Conservation (phyloP, 2,329 filamentous ascomycete genomes). For the Cladobotryum mycophilum region DNA sequence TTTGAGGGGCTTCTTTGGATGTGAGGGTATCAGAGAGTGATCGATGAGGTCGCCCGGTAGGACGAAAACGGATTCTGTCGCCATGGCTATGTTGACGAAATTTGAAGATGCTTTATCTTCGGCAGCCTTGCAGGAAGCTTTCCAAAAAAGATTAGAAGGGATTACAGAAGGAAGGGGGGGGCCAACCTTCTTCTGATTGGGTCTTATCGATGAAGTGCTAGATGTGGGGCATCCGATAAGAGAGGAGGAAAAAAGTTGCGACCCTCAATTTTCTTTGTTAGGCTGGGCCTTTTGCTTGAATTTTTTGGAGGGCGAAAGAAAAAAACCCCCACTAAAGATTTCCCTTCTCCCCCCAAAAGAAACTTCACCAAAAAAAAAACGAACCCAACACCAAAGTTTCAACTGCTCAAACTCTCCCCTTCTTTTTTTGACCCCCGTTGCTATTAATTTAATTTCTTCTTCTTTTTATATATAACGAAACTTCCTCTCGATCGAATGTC, state of each 20-base stretch:
- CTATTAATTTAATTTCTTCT: not conserved
- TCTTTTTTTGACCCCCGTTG: not conserved
- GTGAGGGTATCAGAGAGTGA: slow-evolving; percentile 57
- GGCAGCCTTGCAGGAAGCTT: not conserved
- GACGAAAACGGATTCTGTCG: slow-evolving; percentile 55
- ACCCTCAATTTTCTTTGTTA: too few relatives aligned
- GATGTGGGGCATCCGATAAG: too few relatives aligned
- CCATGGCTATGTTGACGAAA: slow-evolving; percentile 36
- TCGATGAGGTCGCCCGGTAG: slow-evolving; percentile 78
- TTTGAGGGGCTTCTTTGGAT: slow-evolving; percentile 64
- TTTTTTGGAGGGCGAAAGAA: slow-evolving; percentile 3
- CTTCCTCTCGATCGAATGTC: slow-evolving; percentile 33
- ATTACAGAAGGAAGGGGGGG: too few relatives aligned
- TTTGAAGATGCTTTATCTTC: not conserved
- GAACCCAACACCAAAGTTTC: not conserved
- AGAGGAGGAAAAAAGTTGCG: too few relatives aligned
- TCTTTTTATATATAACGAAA: not conserved
- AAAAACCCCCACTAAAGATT: not conserved
- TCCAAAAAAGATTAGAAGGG: not conserved
- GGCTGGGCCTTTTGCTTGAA: not conserved
- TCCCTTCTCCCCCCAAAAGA: not conserved
- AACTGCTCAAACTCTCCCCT: too few relatives aligned
- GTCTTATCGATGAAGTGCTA: too few relatives aligned
- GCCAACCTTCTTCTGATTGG: too few relatives aligned
- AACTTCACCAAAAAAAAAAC: not conserved